These are phyloP conservation scores for Wickerhamiella sorbophila DNA, from an alignment of 805 yeast species.

Conservation along the genomic window DNA sequence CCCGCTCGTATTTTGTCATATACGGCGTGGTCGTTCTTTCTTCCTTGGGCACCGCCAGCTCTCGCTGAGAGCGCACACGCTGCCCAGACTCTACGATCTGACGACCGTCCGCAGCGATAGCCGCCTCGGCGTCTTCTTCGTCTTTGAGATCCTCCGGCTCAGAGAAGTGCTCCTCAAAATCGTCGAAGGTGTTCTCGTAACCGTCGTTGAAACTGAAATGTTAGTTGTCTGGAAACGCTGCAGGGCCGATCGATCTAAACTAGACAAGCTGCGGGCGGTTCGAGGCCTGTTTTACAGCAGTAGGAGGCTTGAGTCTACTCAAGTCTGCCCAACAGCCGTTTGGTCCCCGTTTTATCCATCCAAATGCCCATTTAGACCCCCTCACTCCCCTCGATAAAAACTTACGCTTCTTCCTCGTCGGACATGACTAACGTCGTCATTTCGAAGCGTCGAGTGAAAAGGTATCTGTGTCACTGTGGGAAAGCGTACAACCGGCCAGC, in stretches of 20 bases:
- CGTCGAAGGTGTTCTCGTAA: slow-evolving; percentile 56
- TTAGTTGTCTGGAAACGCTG: too few relatives aligned
- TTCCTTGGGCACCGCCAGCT: slow-evolving; percentile 78
- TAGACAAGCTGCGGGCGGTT: too few relatives aligned
- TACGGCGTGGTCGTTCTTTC: slow-evolving; percentile 92
- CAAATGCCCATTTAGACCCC: too few relatives aligned
- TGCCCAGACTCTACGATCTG: slow-evolving; percentile 57
- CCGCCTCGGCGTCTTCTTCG: slow-evolving; percentile 32
- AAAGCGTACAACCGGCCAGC: slow-evolving; percentile 75
- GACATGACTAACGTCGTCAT: slow-evolving; percentile 22
- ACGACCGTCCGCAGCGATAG: slow-evolving; percentile 54
- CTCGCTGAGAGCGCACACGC: slow-evolving; percentile 53
- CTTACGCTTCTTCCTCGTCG: slow-evolving; percentile 32
- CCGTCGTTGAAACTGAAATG: slow-evolving; percentile 41
- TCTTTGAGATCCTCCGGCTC: slow-evolving; percentile 45
- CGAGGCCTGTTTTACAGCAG: neutral
- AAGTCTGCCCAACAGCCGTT: too few relatives aligned
- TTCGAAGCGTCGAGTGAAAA: slow-evolving; percentile 34
- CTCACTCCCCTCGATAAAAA: too few relatives aligned
- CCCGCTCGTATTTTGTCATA: slow-evolving; percentile 97
- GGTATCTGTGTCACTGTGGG: slow-evolving; percentile 55
- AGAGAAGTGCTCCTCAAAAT: slow-evolving; percentile 56
- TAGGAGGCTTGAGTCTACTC: too few relatives aligned
- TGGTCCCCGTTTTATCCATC: too few relatives aligned
- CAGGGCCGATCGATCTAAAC: too few relatives aligned